A percentile compares a stretch with the other conserved stretches of the same genome.
Evolutionary conservation across 1,139 yeast species (phyloP).

Genomic region (Zygoascus hellenicus): DNA sequence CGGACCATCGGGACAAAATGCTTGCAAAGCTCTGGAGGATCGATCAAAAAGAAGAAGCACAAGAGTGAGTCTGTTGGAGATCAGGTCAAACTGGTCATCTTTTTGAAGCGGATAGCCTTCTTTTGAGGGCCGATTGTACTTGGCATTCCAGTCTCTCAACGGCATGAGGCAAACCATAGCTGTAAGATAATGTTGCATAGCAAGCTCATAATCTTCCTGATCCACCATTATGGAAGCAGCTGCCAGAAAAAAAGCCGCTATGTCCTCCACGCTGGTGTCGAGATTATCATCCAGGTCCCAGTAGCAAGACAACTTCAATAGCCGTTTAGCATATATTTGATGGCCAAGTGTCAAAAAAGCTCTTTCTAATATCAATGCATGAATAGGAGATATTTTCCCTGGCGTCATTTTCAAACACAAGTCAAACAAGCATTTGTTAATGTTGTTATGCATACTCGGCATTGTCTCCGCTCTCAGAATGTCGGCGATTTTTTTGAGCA

Average conservation of each 20-base stretch:
- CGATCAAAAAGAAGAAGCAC: neutral
- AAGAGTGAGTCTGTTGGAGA: neutral
- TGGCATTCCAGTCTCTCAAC: neutral
- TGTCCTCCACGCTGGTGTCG: neutral
- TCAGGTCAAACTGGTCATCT: too few species aligned
- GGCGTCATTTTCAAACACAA: constrained; percentile 2
- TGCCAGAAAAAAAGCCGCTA: constrained; percentile 4
- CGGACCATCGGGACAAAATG: too few species aligned
- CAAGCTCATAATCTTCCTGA: constrained; percentile 1
- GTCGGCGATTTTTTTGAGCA: constrained; percentile 2
- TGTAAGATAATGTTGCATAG: neutral
- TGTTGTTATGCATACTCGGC: too few species aligned
- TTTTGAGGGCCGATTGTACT: neutral
- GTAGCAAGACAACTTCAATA: neutral
- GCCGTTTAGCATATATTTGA: constrained; percentile 4
- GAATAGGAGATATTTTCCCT: constrained; percentile 5
- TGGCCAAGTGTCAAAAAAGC: neutral
- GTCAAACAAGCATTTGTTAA: neutral
- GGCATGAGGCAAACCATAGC: constrained; percentile 2
- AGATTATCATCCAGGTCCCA: constrained; percentile 3
- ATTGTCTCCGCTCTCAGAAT: neutral
- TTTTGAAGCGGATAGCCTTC: too few species aligned
- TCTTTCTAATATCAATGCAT: constrained; percentile 1
- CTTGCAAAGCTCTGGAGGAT: too few species aligned
- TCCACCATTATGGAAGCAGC: constrained; percentile 3